These are phyloP conservation scores for Magnusiomyces ingens DNA, from an alignment of 1,139 yeast species.

Conservation along the genomic window DNA sequence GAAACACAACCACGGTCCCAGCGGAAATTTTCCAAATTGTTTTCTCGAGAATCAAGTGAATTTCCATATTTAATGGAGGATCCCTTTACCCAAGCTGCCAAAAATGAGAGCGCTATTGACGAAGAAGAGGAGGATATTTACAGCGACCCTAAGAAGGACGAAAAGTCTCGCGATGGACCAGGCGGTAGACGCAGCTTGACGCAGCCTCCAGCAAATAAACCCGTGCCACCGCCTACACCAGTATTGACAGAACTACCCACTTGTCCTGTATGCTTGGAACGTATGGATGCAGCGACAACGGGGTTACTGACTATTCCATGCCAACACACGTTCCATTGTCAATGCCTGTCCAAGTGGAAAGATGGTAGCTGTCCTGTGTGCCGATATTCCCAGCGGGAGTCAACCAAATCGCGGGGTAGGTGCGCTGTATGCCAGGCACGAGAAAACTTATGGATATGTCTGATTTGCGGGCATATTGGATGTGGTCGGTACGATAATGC, in stretches of 20 bases:
- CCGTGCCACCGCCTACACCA: constrained; percentile 31
- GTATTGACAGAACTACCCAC: constrained; percentile 66
- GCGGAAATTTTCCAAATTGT: not conserved
- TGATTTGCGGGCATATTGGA: constrained; percentile 83
- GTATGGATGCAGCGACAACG: constrained; percentile 76
- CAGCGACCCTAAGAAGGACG: not conserved
- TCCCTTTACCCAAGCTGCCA: constrained; percentile 50
- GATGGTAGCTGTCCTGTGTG: constrained; percentile 93
- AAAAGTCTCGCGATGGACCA: not conserved
- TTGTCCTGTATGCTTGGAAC: constrained; percentile 88
- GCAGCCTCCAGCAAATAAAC: constrained; percentile 16
- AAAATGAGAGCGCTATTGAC: constrained; percentile 9
- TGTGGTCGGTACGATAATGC: constrained; percentile 87
- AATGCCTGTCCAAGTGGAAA: constrained; percentile 81
- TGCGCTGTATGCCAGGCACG: constrained; percentile 51
- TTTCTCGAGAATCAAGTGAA: not conserved
- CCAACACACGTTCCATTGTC: constrained; percentile 91
- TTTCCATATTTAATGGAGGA: constrained; percentile 67
- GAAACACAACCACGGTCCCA: not conserved
- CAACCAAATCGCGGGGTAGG: constrained; percentile 9
- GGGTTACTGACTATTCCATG: constrained; percentile 86
- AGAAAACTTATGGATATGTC: constrained; percentile 81
- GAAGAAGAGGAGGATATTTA: not conserved
- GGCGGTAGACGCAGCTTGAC: not conserved
- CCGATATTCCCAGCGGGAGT: constrained; percentile 50